Evolutionary conservation across 1,284 basidiomycete genomes (phyloP).

Genomic region (Mycena sp.): DNA sequence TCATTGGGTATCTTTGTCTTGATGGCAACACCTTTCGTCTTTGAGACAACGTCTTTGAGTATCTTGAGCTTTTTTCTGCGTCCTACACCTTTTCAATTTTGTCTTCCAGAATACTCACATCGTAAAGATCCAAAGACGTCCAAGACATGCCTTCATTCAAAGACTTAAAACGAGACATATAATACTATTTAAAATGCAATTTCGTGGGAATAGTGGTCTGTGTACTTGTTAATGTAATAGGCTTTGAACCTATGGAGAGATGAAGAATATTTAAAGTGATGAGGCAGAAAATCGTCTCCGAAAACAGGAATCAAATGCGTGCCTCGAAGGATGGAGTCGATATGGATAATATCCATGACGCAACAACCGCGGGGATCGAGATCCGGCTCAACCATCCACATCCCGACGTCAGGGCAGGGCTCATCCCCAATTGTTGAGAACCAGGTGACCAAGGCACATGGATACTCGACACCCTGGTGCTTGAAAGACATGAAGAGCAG

Average conservation of each 20-base stretch:
- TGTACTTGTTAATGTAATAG: slow-evolving; percentile 16
- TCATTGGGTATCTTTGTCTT: no score
- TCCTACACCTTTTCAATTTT: no score
- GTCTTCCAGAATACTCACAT: no score
- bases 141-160: no score
- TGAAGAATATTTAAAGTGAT: neutral
- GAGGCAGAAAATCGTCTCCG: slow-evolving; percentile 3
- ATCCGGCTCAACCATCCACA: slow-evolving; percentile 25
- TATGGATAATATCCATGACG: slow-evolving; percentile 21
- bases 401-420: slow-evolving; percentile 10
- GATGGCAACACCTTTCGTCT: no score
- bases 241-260: slow-evolving; percentile 4
- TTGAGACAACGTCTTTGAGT: no score
- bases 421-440: slow-evolving; percentile 14
- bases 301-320: slow-evolving; percentile 31
- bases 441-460: slow-evolving; percentile 33
- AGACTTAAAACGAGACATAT: no score
- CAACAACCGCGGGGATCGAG: neutral
- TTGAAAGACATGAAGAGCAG: no score
- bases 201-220: slow-evolving; percentile 14
- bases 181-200: slow-evolving; percentile 16
- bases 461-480: slow-evolving; percentile 25
- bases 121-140: no score
- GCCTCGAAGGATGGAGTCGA: slow-evolving; percentile 29
- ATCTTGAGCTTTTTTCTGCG: no score